Conservation (phyloP, 2,329 filamentous ascomycete genomes). For the Pyrenochaeta sp. region DNA sequence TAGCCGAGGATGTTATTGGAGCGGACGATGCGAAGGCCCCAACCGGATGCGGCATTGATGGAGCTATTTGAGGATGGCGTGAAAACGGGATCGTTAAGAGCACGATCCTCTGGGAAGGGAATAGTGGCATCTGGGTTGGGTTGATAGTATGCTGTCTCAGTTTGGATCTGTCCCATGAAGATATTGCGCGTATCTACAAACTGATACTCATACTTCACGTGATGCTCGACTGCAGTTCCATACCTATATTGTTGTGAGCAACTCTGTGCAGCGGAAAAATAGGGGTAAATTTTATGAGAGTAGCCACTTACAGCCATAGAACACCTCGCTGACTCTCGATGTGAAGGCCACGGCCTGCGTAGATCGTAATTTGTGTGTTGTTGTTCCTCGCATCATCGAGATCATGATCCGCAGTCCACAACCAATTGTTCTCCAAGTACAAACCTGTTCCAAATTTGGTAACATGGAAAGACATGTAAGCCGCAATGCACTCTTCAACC, state of each 20-base stretch:
- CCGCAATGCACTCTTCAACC: conserved; percentile 73
- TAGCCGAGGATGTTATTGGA: conserved; percentile 66
- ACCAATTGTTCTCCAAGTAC: conserved; percentile 91
- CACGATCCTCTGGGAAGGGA: conserved; percentile 68
- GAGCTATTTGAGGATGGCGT: conserved; percentile 58
- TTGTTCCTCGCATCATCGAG: conserved; percentile 76
- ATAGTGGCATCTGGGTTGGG: conserved; percentile 77
- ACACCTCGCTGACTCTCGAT: conserved; percentile 65
- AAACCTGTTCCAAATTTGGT: conserved; percentile 64
- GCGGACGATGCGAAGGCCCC: conserved; percentile 70
- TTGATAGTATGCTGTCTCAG: conserved; percentile 87
- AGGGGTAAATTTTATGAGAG: conserved; percentile 52
- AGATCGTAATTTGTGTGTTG: conserved; percentile 75
- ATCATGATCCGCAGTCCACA: conserved; percentile 85
- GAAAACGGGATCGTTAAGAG: conserved; percentile 76
- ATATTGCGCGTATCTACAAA: conserved; percentile 78
- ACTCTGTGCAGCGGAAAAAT: background rate
- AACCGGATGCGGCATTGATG: conserved; percentile 58
- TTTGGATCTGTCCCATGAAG: conserved; percentile 85
- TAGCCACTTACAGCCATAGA: conserved; percentile 60
- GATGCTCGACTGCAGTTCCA: conserved; percentile 72
- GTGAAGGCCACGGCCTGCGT: conserved; percentile 82
- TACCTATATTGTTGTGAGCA: conserved; percentile 53
- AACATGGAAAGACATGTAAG: conserved; percentile 65
- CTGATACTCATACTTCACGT: conserved; percentile 80